Evolutionary conservation across 495 filamentous ascomycete species (phyloP), one percentile per base, ranked within the genome.

Genomic region (Daldinia loculata): DNA sequence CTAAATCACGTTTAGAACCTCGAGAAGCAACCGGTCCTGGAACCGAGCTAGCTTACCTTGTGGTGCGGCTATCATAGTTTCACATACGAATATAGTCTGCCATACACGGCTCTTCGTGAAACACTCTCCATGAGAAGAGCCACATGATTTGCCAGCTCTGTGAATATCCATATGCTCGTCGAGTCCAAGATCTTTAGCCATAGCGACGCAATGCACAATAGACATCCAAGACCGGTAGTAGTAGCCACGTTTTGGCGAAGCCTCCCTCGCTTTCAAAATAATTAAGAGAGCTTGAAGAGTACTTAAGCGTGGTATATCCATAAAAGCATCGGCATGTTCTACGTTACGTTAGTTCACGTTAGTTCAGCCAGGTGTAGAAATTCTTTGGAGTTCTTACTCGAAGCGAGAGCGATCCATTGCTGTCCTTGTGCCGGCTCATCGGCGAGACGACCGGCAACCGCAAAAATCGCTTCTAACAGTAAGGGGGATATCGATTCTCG

Each of bases 141-240:
- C 91, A 75, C 95, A 97, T 2, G 84, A 71, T 66, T 86, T 85
- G 50, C 91, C 90, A 61, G 88, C 86, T 58, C 88, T 84, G 78
- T 99, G 95, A 43, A 86, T 84, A 45, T 89, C 88, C 70, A 89
- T 88, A 80, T 99, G 95, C 75, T 96, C 93, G 75, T 98, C 89
- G 7, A 99, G 84, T 45, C 93, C 94, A 60, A 99, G 84, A 76
- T 99, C 95, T 72, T 96, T 94, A 48, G 89, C 93, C 92, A 99
- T 96, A 11, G 93, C 89, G 24, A 97, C 90, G 61, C 94, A 90
- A 45, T 92, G 93, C 60, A 97, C 94, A 52, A 98, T 89, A 6
- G 92, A 96, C 88, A 97, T 97, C 95, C 95, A 99, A 11, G 95
- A 99, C 26, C 95, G 89, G 76, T 94, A 98, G 79, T 95, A 99